Percentiles rank a stretch among this genome's conserved stretches.
Evolutionary conservation across 2,329 filamentous ascomycete genomes (phyloP).

Genomic region (Epichloe typhina): DNA sequence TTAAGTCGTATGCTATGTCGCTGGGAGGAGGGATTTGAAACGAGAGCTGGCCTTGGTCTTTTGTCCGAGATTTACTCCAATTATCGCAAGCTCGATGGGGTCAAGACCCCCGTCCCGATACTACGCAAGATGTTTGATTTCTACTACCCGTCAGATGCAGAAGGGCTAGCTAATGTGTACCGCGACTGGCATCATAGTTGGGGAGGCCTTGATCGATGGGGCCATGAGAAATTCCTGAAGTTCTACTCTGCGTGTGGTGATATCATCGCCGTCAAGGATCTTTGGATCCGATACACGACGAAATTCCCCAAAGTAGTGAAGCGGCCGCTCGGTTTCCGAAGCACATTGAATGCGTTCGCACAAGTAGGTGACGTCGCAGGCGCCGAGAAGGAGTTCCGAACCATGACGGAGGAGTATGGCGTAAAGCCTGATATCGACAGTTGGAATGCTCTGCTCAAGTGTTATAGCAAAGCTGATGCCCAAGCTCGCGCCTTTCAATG

Average conservation of each 20-base stretch:
- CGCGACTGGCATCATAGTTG: slow-evolving; percentile 34
- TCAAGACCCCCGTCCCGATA: slow-evolving; percentile 23
- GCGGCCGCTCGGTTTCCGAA: slow-evolving; percentile 30
- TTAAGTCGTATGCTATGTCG: slow-evolving; percentile 21
- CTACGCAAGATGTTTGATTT: slow-evolving; percentile 33
- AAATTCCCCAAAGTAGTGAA: slow-evolving; percentile 22
- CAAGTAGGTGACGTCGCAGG: slow-evolving; percentile 49
- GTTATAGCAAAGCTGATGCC: slow-evolving; percentile 53
- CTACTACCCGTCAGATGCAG: slow-evolving; percentile 23
- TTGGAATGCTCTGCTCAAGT: slow-evolving; percentile 70
- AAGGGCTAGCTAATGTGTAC: slow-evolving; percentile 32
- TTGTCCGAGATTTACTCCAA: slow-evolving; percentile 30
- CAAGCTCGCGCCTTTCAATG: slow-evolving; percentile 49
- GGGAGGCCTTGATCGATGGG: slow-evolving; percentile 27
- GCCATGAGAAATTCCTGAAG: slow-evolving; percentile 34
- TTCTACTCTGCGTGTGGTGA: slow-evolving; percentile 37
- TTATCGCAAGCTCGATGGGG: slow-evolving; percentile 29
- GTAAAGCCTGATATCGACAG: slow-evolving; percentile 43
- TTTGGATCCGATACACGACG: slow-evolving; percentile 31
- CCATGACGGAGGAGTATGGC: slow-evolving; percentile 42
- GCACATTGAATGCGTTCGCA: slow-evolving; percentile 59
- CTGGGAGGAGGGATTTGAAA: slow-evolving; percentile 16
- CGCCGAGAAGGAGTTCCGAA: slow-evolving; percentile 47
- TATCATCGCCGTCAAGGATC: slow-evolving; percentile 26
- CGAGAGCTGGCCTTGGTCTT: slow-evolving; percentile 17